Base-by-base conservation (phyloP, 176 grass and related monocot genomes). In the Paspalum vaginatum region DNA sequence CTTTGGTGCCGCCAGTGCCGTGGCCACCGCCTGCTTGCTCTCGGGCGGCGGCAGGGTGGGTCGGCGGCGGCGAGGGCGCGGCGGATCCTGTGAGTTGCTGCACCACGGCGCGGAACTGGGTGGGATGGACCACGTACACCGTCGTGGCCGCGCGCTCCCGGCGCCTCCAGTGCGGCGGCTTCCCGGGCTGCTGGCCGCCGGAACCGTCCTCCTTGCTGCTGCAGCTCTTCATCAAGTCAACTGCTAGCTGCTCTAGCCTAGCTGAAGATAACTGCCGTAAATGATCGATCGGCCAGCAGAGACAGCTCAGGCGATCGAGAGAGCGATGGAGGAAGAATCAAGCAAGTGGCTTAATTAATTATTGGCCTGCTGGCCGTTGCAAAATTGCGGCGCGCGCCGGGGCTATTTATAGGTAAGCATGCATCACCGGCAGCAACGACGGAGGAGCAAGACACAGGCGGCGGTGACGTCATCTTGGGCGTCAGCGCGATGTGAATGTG, bases 21-120 rank as follows among this genome's bases (percentile, higher is more conserved):
- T 11, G 11, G 56, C 22, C 22, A 21, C 21, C 54, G 55, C 51
- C 7, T 15, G 9, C 56, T 2, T 9, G 25, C 1, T 32, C 2
- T 12, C 21, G 40, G 17, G 4, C 7, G 42, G 21, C 17, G 63
- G 6, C 63, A 22, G 55, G 55, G 3, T 21, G 8, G 20, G 70
- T 1, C 12, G 15, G 14, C 12, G 32, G 61, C 9, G 46, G 45
- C 7, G 69, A 8, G 16, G 70, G 5, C 1, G 47, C 43, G 0
- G 50, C 25, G 18, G 70, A 26, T 22, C 78, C 85, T 22, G 84
- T 74, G 71, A 87, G 85, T 15, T 75, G 78, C 53, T 87, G 85
- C 27, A 87, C 85, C 52, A 87, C 85, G 42, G n/a, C 6, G 26
- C 85, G 78, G 53, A 87, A 87, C 42, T 87, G 70, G 52, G 43